Evolutionary conservation across 805 yeast genomes (phyloP), one percentile per base, ranked within the genome.

Genomic region (Ogataea pini): DNA sequence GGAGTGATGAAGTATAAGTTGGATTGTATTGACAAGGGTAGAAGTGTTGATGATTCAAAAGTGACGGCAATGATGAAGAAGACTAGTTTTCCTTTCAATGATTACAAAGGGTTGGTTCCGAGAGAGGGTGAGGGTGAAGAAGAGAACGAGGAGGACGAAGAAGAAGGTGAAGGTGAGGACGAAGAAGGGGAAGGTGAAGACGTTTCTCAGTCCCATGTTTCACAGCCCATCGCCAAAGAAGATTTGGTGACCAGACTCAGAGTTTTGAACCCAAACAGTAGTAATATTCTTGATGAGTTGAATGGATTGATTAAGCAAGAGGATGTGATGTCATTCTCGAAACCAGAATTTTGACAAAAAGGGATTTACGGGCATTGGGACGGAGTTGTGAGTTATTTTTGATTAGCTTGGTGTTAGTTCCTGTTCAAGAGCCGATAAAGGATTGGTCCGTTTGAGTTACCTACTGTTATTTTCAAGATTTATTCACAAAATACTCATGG

Each of bases 1-100:
- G 72, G 82, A 42, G 76, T 91, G 16, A 76, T 89, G 49, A 76
- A 89, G 56, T 85, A 86, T 58, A 90, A 89, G 62, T 68, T 90
- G 47, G 78, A 78, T 17, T 78, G 83, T 51, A 65, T 86, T 40
- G 79, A 78, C 66, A 77, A 66, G 67, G 76, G 80, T 54, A 71
- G 72, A 60, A 63, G 73, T 29, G 56, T 82, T 50, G 76, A 77
- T 54, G 59, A 62, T 41, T 65, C 55, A 38, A 72, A 70, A 59
- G 66, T 73, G 48, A 67, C 70, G 10, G 75, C 75, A 47, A 73
- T 85, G 51, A 59, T 71, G 27, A 64, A 56, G n/a, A 63, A 72
- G 7, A 71, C 72, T 12, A 49, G 49, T 9, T 62, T 58, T 33
- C 56, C 59, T 3, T 49, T 54, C 41, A 51, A 69, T 63, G 56